A percentile compares a stretch with the other conserved stretches of the same genome.
phyloP scores from a whole-genome alignment of 73 alveolate species.

The Paramecium octaurelia region DNA sequence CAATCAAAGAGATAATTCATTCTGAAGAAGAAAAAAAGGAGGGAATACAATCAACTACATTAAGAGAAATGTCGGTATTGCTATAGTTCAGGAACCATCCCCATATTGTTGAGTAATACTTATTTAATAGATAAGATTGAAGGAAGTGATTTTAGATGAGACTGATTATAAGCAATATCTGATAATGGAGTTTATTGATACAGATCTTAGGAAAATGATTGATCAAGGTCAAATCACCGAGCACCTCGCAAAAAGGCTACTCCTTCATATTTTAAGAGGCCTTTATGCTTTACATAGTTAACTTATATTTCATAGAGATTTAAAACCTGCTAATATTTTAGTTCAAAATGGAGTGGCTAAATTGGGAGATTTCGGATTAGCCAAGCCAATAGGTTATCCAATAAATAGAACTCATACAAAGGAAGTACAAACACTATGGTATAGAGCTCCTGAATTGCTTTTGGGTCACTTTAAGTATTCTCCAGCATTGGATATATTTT shows the following conservation, averaged over 20 bases:
- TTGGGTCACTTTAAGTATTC: slow-evolving; percentile 61
- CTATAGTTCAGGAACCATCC: neutral
- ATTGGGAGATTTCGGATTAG: slow-evolving; percentile 90
- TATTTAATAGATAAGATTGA: neutral
- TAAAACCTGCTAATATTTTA: slow-evolving; percentile 61
- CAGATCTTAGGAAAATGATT: neutral
- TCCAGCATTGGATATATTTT: slow-evolving; percentile 64
- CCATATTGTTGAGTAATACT: neutral
- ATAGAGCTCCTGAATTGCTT: slow-evolving; percentile 71
- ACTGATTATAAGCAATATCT: neutral
- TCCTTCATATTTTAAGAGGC: slow-evolving; percentile 1
- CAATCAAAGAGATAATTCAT: slow-evolving; percentile 87
- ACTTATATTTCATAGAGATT: slow-evolving; percentile 54
- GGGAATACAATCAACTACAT: slow-evolving; percentile 56
- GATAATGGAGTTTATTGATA: neutral
- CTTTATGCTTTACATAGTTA: neutral
- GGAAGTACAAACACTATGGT: slow-evolving; percentile 66
- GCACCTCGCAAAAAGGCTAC: neutral
- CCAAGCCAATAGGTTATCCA: slow-evolving; percentile 67
- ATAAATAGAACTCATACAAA: slow-evolving; percentile 59
- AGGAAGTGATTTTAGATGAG: neutral
- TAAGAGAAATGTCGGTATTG: slow-evolving; percentile 49
- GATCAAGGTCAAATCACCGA: neutral
- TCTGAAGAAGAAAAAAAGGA: slow-evolving; percentile 50
- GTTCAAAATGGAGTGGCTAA: slow-evolving; percentile 76